phyloP scores from a whole-genome alignment of 2,329 filamentous ascomycete species.

The Fusarium buharicum region DNA sequence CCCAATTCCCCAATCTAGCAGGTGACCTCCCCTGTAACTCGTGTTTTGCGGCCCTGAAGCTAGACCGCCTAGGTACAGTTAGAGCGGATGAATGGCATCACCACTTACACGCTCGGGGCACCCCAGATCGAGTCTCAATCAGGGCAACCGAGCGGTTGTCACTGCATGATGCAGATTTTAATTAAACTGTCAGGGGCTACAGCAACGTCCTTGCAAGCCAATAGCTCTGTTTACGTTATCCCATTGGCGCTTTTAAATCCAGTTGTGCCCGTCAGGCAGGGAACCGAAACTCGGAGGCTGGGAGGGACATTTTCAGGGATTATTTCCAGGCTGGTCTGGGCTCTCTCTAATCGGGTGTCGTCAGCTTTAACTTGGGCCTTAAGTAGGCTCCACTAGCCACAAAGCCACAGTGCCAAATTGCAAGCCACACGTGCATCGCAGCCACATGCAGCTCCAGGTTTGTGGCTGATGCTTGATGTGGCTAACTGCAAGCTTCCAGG shows the following conservation, averaged over 20 bases:
- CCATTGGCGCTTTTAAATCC: slow-evolving; percentile 30
- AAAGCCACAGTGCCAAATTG: slow-evolving; percentile 3
- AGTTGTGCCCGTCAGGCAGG: slow-evolving; percentile 23
- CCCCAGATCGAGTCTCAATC: slow-evolving; percentile 18
- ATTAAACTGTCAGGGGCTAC: slow-evolving; percentile 34
- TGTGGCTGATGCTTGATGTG: slow-evolving; percentile 35
- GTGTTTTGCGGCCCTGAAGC: slow-evolving; percentile 35
- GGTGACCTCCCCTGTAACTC: slow-evolving; percentile 15
- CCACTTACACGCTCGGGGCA: slow-evolving; percentile 17
- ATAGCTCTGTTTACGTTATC: slow-evolving; percentile 8
- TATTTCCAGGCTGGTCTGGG: slow-evolving; percentile 25
- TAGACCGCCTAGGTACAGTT: slow-evolving; percentile 22
- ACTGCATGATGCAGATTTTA: slow-evolving; percentile 38
- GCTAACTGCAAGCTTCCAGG: slow-evolving; percentile 34
- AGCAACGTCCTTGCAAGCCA: slow-evolving; percentile 17
- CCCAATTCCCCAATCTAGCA: not conserved
- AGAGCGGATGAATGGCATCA: slow-evolving; percentile 33
- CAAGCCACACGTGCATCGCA: not conserved
- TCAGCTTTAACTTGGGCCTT: slow-evolving; percentile 13
- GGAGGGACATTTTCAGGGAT: slow-evolving; percentile 35
- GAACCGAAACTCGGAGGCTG: slow-evolving; percentile 42
- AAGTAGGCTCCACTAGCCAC: slow-evolving; percentile 1
- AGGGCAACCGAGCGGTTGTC: slow-evolving; percentile 24
- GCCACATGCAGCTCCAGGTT: not conserved
- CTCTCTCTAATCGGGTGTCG: slow-evolving; percentile 2